Evolutionary conservation across 768 basidiomycete genomes (phyloP), one percentile per base, ranked within the genome.

Genomic region (Mycena epipterygia): DNA sequence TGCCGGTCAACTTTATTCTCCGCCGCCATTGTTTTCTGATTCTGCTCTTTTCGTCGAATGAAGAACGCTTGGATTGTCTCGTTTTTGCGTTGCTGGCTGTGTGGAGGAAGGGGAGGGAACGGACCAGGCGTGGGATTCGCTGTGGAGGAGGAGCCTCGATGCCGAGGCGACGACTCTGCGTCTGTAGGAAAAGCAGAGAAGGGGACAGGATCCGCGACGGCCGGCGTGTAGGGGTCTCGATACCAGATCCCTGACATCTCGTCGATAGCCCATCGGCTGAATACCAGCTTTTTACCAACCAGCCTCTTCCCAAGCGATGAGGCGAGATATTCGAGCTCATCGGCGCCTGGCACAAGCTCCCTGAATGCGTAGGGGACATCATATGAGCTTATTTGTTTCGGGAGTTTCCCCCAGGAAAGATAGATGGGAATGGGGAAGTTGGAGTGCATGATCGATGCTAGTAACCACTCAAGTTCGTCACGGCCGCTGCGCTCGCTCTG

Each of bases 11-110:
- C 12, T 11, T 27, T 1, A 13, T 3, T 17, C 25, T 30, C 32
- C 29, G 2, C 21, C 8, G 51, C 62, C 9, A 32, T 32, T 8
- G 9, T 21, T n/a, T 49, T 33, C 4, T 11, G 1, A 33, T 48
- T 46, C 25, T 1, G 2, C 17, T 23, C 46, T 37, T 23, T 33
- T 27, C 60, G 60, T 3, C 33, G 60, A 27, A 12, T 8, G 35
- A 62, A 62, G 35, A 62, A 62, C 3, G 14, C 48, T 4, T 51
- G 33, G 8, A 64, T 64, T 17, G 63, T 53, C 52, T 64, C 63
- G 51, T 33, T 17, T 23, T 29, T 0, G 29, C 33, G 30, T 19
- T 64, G 63, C 14, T 42, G 11, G 39, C 63, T 55, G 41, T 53
- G 21, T 11, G 30, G 3, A 25, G 51, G 52, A 33, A 41, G 52